phyloP scores from a whole-genome alignment of 140 eudicot species.

The Flaveria floridana region DNA sequence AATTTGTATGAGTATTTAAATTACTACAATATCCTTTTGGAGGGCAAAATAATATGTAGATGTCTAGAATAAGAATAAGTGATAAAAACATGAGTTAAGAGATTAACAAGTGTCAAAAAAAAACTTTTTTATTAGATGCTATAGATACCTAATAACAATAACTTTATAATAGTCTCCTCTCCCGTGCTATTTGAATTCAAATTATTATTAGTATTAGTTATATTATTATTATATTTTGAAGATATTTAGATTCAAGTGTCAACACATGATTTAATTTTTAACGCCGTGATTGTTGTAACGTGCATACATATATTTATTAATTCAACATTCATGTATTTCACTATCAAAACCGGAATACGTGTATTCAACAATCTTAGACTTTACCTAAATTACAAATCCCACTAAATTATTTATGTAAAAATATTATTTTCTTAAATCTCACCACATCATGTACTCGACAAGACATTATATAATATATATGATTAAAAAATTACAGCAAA shows the following conservation, averaged over 20 bases:
- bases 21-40: too few species aligned
- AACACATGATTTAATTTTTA: conserved; percentile 11
- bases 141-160: too few species aligned
- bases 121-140: too few species aligned
- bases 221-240: conserved; percentile 4
- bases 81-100: too few species aligned
- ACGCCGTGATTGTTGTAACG: conserved; percentile 35
- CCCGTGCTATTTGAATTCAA: too few species aligned
- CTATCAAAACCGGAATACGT: conserved; percentile 24
- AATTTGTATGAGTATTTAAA: too few species aligned
- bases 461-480: neutral
- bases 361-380: conserved; percentile 34
- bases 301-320: conserved; percentile 13
- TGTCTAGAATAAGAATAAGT: too few species aligned
- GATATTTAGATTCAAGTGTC: conserved; percentile 7
- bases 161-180: too few species aligned
- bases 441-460: conserved; percentile 10
- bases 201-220: too few species aligned
- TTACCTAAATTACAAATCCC: conserved; percentile 33
- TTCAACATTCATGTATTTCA: conserved; percentile 10
- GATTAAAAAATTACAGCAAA: neutral
- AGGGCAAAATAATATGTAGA: too few species aligned
- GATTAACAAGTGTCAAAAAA: too few species aligned
- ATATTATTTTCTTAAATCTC: conserved; percentile 23
- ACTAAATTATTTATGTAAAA: conserved; percentile 15